phyloP scores from a whole-genome alignment of 805 yeast genomes.

The Monosporozyma servazzii region DNA sequence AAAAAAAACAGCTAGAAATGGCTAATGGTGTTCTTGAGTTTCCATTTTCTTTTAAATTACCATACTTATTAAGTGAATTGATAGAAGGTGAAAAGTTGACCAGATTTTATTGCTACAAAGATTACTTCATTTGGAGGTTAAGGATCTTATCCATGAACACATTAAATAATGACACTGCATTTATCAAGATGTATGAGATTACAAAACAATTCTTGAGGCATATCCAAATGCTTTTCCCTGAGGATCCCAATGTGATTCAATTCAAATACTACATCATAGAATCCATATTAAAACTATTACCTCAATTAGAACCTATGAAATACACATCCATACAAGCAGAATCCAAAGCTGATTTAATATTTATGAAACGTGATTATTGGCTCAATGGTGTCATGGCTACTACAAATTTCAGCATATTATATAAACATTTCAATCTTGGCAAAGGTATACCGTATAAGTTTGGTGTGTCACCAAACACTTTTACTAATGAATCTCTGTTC shows the following conservation, averaged over 20 bases:
- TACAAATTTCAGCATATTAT: slow-evolving; percentile 10
- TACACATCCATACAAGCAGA: slow-evolving; percentile 12
- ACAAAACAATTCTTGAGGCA: slow-evolving; percentile 11
- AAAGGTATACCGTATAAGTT: slow-evolving; percentile 7
- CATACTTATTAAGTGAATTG: slow-evolving; percentile 9
- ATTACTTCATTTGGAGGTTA: slow-evolving; percentile 18
- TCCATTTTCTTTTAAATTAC: slow-evolving; percentile 12
- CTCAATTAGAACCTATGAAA: slow-evolving; percentile 3
- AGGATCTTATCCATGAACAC: slow-evolving; percentile 11
- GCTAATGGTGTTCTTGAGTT: slow-evolving; percentile 16
- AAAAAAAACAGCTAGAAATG: slow-evolving; percentile 4
- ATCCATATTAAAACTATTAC: slow-evolving; percentile 8
- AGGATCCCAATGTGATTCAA: slow-evolving; percentile 11
- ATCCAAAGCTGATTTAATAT: slow-evolving; percentile 34
- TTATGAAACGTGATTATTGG: slow-evolving; percentile 34
- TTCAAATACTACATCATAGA: slow-evolving; percentile 18
- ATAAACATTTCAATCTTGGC: slow-evolving; percentile 6
- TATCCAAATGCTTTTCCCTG: slow-evolving; percentile 8
- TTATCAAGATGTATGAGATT: slow-evolving; percentile 9
- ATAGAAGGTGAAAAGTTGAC: slow-evolving; percentile 12
- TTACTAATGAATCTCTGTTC: slow-evolving; percentile 13
- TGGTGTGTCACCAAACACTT: slow-evolving; percentile 11
- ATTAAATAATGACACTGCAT: slow-evolving; percentile 4
- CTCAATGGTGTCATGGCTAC: slow-evolving; percentile 17
- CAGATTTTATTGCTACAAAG: slow-evolving; percentile 15